A percentile compares a stretch with the other conserved stretches of the same genome.
Evolutionary conservation across 306 rosid species (phyloP).

Genomic region (Lablab purpureus): DNA sequence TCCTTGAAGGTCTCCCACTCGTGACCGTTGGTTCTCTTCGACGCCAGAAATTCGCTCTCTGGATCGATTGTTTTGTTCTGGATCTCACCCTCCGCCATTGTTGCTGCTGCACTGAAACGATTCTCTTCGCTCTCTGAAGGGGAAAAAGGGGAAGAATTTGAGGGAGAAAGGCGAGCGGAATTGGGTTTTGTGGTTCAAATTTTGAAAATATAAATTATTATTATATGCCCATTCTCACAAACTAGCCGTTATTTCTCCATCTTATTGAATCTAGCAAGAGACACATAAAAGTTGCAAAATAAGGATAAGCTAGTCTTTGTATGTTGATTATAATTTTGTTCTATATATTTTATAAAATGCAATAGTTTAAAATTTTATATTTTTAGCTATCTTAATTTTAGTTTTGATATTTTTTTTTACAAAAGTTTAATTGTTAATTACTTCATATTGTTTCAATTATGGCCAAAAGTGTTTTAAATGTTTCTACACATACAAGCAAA

Average conservation of each 20-base stretch:
- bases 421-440: too few species aligned
- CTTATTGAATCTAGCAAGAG: background rate
- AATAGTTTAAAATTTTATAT: too few species aligned
- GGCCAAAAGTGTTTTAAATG: too few species aligned
- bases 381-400: too few species aligned
- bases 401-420: too few species aligned
- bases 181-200: slow-evolving; percentile 22
- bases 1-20: slow-evolving; percentile 96
- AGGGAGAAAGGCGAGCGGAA: background rate
- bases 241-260: background rate
- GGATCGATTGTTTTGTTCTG: slow-evolving; percentile 56
- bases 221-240: background rate
- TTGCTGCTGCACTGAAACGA: slow-evolving; percentile 1
- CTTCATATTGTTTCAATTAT: too few species aligned
- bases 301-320: too few species aligned
- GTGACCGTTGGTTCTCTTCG: slow-evolving; percentile 69
- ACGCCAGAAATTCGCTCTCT: slow-evolving; percentile 78
- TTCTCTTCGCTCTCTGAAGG: background rate
- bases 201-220: slow-evolving; percentile 11
- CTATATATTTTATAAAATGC: too few species aligned
- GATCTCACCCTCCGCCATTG: slow-evolving; percentile 47
- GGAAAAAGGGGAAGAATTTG: background rate
- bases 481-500: too few species aligned
- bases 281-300: too few species aligned
- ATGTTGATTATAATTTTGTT: too few species aligned